A percentile compares a stretch with the other conserved stretches of the same genome.
phyloP scores from a whole-genome alignment of 768 basidiomycete genomes.

The Pleurotus pulmonarius region DNA sequence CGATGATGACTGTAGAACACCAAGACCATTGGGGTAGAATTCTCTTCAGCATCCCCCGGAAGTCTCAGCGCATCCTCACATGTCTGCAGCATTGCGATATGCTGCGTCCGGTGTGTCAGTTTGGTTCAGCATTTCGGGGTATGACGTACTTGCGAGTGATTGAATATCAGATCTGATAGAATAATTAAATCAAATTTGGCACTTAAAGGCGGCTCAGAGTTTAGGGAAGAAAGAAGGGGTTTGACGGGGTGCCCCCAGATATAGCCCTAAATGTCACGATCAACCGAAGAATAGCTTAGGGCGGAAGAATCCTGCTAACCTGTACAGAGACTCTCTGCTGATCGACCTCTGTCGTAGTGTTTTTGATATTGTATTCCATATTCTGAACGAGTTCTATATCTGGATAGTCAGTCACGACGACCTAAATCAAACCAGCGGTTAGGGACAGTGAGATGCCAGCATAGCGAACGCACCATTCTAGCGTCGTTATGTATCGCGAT shows the following conservation, averaged over 20 bases:
- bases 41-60: background rate
- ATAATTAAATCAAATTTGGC: slow-evolving; percentile 74
- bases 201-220: slow-evolving; percentile 5
- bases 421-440: slow-evolving; percentile 34
- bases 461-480: slow-evolving; percentile 38
- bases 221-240: slow-evolving; percentile 35
- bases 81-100: slow-evolving; percentile 74
- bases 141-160: slow-evolving; percentile 76
- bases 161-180: slow-evolving; percentile 91
- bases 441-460: background rate
- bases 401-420: slow-evolving; percentile 91
- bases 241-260: slow-evolving; percentile 70
- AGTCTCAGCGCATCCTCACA: slow-evolving; percentile 48
- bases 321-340: slow-evolving; percentile 30
- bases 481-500: slow-evolving; percentile 72
- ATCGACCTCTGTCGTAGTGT: slow-evolving; percentile 40
- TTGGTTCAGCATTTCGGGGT: background rate
- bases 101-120: slow-evolving; percentile 36
- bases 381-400: slow-evolving; percentile 75
- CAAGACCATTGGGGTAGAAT: slow-evolving; percentile 38
- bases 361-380: slow-evolving; percentile 60
- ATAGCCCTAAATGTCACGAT: slow-evolving; percentile 54
- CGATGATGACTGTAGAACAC: slow-evolving; percentile 91
- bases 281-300: background rate
- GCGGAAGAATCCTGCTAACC: background rate